Percentiles rank a stretch among this genome's conserved stretches.
Evolutionary conservation across 768 basidiomycete species (phyloP).

Genomic region (Mycena galopus): DNA sequence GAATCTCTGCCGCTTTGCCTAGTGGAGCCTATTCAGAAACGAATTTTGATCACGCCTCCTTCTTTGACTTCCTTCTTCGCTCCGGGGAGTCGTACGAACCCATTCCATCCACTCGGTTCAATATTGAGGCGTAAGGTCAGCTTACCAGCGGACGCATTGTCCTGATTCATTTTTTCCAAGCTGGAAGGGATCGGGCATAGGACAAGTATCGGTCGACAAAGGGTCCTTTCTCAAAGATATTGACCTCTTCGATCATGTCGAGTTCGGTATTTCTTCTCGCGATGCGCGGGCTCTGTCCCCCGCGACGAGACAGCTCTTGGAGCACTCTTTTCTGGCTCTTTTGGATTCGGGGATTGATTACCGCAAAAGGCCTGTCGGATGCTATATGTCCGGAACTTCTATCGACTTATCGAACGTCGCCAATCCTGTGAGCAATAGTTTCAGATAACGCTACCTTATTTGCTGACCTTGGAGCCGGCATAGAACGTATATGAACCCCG

Average conservation of each 20-base stretch:
- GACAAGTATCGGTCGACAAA: conserved; percentile 23
- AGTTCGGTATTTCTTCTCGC: conserved; percentile 50
- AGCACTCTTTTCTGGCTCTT: conserved; percentile 48
- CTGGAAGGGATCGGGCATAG: conserved; percentile 36
- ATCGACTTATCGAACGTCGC: conserved; percentile 13
- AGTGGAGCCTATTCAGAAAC: conserved; percentile 33
- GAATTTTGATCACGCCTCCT: conserved; percentile 44
- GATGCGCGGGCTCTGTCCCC: conserved; percentile 49
- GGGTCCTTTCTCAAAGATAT: conserved; percentile 50
- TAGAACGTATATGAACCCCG: conserved; percentile 37
- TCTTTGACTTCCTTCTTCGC: conserved; percentile 46
- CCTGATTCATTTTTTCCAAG: conserved; percentile 13
- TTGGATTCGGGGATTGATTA: conserved; percentile 61
- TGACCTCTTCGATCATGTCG: conserved; percentile 47
- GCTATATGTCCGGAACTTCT: conserved; percentile 48
- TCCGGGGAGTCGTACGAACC: conserved; percentile 43
- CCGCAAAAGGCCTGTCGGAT: conserved; percentile 52
- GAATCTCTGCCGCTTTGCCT: conserved; percentile 47
- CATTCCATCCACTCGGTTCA: conserved; percentile 45
- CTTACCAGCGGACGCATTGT: background rate
- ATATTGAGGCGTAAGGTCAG: conserved; percentile 40
- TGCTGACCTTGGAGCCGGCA: conserved; percentile 36
- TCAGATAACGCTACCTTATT: background rate
- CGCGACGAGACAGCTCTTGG: conserved; percentile 47
- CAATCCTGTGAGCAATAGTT: background rate